Evolutionary conservation across 306 rosid genomes (phyloP).

Genomic region (Sechiopsis laciniata): DNA sequence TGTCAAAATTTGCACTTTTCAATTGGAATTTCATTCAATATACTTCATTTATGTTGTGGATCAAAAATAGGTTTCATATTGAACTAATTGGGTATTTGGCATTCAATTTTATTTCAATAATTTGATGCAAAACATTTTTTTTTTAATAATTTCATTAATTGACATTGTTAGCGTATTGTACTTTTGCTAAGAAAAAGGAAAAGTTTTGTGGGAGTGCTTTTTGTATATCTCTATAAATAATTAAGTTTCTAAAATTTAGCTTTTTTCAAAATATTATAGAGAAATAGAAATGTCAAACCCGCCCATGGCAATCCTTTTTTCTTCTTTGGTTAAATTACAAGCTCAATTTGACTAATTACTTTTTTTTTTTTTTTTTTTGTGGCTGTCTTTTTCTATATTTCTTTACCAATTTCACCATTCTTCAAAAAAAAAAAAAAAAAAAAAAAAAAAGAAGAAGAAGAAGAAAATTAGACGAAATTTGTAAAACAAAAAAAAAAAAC

Average conservation of each 20-base stretch:
- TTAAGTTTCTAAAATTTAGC: neutral
- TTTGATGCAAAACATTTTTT: neutral
- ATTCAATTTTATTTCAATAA: neutral
- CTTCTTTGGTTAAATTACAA: neutral
- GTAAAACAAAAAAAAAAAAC: too few species aligned
- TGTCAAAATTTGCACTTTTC: neutral
- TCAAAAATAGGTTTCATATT: constrained; percentile 6
- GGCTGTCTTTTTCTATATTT: too few species aligned
- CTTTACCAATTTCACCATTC: too few species aligned
- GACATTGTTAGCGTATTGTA: constrained; percentile 2
- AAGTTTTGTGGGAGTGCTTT: neutral
- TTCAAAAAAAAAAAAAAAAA: too few species aligned
- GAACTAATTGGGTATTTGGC: neutral
- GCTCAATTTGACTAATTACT: too few species aligned
- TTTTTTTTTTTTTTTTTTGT: too few species aligned
- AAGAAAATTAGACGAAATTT: too few species aligned
- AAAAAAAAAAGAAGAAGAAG: too few species aligned
- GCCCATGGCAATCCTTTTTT: neutral
- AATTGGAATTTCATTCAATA: neutral
- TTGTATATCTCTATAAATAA: neutral
- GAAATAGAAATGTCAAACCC: neutral
- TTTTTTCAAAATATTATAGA: neutral
- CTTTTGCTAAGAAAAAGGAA: neutral
- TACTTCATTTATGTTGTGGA: constrained; percentile 13
- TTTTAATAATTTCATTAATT: neutral